phyloP scores from a whole-genome alignment of 2,329 filamentous ascomycete species.

The Trichoderma semiorbis region DNA sequence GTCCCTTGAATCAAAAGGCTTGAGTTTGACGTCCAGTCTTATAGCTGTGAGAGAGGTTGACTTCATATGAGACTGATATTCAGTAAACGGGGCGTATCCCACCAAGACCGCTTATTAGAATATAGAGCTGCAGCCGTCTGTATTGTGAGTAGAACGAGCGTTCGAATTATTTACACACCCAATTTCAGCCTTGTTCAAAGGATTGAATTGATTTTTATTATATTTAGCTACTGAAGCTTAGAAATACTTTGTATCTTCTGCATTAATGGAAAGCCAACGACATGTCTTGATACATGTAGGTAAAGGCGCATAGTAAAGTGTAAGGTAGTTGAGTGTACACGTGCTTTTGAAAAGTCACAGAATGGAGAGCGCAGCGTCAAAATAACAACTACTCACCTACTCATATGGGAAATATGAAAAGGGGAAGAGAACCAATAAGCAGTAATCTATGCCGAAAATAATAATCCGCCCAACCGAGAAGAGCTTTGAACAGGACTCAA shows the following conservation, averaged over 20 bases:
- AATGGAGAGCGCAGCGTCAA: not conserved
- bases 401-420: not conserved
- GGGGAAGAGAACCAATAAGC: too few relatives aligned
- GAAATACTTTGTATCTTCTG: not conserved
- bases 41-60: not conserved
- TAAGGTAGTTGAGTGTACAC: not conserved
- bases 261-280: not conserved
- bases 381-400: not conserved
- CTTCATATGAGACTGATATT: not conserved
- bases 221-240: not conserved
- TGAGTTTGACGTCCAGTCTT: not conserved
- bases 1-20: not conserved
- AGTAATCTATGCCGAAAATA: not conserved
- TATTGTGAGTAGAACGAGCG: not conserved
- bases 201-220: not conserved
- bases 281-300: not conserved
- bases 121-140: not conserved
- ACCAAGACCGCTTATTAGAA: not conserved
- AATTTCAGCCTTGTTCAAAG: not conserved
- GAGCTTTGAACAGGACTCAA: not conserved
- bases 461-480: not conserved
- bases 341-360: not conserved
- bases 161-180: too few relatives aligned
- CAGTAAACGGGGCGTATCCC: constrained; percentile 1
- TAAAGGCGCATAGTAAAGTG: not conserved